Evolutionary conservation across 805 yeast species (phyloP), one percentile per base, ranked within the genome.

Genomic region (Candida broadrunensis): DNA sequence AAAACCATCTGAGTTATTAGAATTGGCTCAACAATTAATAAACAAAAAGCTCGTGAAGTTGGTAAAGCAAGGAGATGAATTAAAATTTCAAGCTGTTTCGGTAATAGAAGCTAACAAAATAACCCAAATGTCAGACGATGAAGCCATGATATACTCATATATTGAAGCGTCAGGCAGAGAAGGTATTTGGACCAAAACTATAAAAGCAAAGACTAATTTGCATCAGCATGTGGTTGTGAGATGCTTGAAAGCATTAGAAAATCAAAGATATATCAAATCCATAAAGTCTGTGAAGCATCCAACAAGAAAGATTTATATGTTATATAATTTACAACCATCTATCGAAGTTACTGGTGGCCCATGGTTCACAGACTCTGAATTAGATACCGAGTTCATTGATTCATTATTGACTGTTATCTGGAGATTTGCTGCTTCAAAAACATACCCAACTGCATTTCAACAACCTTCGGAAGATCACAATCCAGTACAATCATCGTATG

Each of bases 311-410:
- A 91, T 93, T 25, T 95, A 91, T 63, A 93, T 93, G 98, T 73
- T 93, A 39, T 91, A 90, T 59, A 83, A 88, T 56, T 69, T 93
- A 49, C 96, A 89, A 58, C 99, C 99, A 4, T 85, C 95, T 3
- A 83, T 88, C 24, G 98, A 91, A 50, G 93, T 93, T 29, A 93
- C 98, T 0, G 99, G 99, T 48, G 99, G 99, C 4, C 98, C 98
- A 3, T 93, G 99, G 99, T 93, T 90, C 58, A 89, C 97, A 0
- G 99, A 93, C 58, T 81, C 90, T 26, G 98, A 93, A 62, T 72
- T 93, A 42, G 99, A 93, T 58, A 81, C 88, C 2, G 98, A 91
- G 61, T 93, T 93, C 55, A 90, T 93, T 43, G 91, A 88, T 49
- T 80, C 88, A 36, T 66, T 93, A 41, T 62, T 88, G 49, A 80